Conservation (phyloP, 2,329 filamentous ascomycete genomes). For the Drechslera avenae region DNA sequence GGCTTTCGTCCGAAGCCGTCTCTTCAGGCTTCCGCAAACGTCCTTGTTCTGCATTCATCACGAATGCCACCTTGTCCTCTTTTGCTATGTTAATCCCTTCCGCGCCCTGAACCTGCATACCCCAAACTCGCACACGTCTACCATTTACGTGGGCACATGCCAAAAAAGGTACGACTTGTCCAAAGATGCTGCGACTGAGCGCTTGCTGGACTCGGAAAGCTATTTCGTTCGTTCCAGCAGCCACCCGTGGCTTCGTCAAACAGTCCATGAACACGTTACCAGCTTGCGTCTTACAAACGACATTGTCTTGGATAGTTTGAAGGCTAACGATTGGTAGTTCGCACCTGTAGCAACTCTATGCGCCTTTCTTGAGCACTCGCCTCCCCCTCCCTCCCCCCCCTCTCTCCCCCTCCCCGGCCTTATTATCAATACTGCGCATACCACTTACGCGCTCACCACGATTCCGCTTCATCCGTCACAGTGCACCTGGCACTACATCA, state of each 20-base stretch:
- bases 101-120: constrained; percentile 35
- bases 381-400: constrained; percentile 22
- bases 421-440: constrained; percentile 28
- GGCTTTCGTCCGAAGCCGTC: constrained; percentile 36
- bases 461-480: constrained; percentile 16
- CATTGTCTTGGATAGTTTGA: constrained; percentile 45
- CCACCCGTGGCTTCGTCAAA: constrained; percentile 41
- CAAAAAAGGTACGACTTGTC: constrained; percentile 40
- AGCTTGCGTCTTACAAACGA: constrained; percentile 48
- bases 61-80: constrained; percentile 40
- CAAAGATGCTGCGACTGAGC: constrained; percentile 29
- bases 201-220: constrained; percentile 42
- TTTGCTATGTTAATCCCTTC: constrained; percentile 38
- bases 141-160: constrained; percentile 35
- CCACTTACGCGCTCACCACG: constrained; percentile 20
- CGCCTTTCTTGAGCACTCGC: constrained; percentile 37
- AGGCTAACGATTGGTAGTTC: constrained; percentile 45
- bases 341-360: constrained; percentile 39
- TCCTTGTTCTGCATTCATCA: constrained; percentile 32
- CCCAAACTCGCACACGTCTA: constrained; percentile 22
- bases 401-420: constrained; percentile 24
- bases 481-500: constrained; percentile 18
- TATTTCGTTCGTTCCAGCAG: constrained; percentile 40
- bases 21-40: constrained; percentile 44
- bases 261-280: constrained; percentile 46